A percentile compares a stretch with the other conserved stretches of the same genome.
phyloP scores from a whole-genome alignment of 192 early-diverging fungal genomes.

The Powellomyces hirtus region DNA sequence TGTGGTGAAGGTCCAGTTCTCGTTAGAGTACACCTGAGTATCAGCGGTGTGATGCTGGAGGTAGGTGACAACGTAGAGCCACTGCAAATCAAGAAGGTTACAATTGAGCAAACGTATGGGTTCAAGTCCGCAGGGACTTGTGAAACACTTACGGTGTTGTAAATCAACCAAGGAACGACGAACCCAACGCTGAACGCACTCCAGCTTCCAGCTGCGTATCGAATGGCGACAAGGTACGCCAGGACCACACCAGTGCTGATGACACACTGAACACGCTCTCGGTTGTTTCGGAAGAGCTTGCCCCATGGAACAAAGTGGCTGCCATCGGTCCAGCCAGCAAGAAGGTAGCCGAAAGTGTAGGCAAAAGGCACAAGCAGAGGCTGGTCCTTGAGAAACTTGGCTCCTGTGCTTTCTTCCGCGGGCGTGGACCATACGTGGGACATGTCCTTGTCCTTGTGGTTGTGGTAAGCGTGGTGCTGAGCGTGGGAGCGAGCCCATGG shows the following conservation, averaged over 20 bases:
- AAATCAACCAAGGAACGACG: slow-evolving; percentile 38
- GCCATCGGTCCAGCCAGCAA: slow-evolving; percentile 36
- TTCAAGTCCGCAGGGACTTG: not conserved
- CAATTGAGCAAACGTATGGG: not conserved
- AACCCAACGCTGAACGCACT: slow-evolving; percentile 16
- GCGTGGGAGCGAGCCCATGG: slow-evolving; percentile 45
- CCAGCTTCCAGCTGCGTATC: slow-evolving; percentile 22
- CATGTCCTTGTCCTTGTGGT: slow-evolving; percentile 47
- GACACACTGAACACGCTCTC: slow-evolving; percentile 30
- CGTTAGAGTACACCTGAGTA: slow-evolving; percentile 33
- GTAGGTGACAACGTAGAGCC: slow-evolving; percentile 46
- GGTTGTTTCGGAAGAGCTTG: slow-evolving; percentile 30
- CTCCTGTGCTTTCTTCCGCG: slow-evolving; percentile 33
- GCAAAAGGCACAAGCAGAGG: slow-evolving; percentile 37
- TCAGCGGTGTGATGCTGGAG: slow-evolving; percentile 40
- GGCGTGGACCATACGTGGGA: slow-evolving; percentile 32
- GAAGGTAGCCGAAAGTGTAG: slow-evolving; percentile 35
- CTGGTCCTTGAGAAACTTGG: slow-evolving; percentile 28
- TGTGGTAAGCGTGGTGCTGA: slow-evolving; percentile 42
- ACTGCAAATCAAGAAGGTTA: slow-evolving; percentile 19
- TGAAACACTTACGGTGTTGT: slow-evolving; percentile 36
- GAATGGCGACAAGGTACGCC: slow-evolving; percentile 23
- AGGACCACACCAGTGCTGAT: slow-evolving; percentile 27
- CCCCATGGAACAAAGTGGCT: slow-evolving; percentile 35
- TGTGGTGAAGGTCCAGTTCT: slow-evolving; percentile 35